Conservation (phyloP, 306 rosid genomes). For the Casuarina glauca region DNA sequence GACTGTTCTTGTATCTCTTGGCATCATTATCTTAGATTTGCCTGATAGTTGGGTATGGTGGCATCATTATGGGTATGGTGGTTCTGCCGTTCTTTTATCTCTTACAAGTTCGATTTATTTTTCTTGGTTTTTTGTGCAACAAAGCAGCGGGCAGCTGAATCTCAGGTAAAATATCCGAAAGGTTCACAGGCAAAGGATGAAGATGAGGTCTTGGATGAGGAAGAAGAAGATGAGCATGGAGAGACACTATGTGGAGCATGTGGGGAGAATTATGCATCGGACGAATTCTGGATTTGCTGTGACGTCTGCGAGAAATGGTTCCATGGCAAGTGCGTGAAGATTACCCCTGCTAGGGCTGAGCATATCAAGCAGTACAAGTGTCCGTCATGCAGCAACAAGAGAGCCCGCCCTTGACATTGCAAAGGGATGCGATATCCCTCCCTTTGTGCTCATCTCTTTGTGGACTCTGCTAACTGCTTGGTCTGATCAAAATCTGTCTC, state of each 20-base stretch:
- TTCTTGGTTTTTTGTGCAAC: conserved; percentile 20
- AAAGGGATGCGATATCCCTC: neutral
- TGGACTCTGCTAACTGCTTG: conserved; percentile 30
- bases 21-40: neutral
- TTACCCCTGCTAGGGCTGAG: conserved; percentile 91
- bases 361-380: conserved; percentile 95
- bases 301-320: conserved; percentile 94
- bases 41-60: neutral
- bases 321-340: conserved; percentile 93
- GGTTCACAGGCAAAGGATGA: conserved; percentile 50
- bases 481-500: conserved; percentile 25
- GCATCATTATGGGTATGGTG: neutral
- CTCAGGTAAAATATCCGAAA: conserved; percentile 50
- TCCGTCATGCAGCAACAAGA: conserved; percentile 93
- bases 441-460: conserved; percentile 19
- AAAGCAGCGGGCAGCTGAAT: conserved; percentile 58
- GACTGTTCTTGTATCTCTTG: neutral
- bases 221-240: conserved; percentile 85
- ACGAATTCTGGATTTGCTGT: conserved; percentile 95
- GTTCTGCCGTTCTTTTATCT: conserved; percentile 4
- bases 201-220: conserved; percentile 67
- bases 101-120: conserved; percentile 7
- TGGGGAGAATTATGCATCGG: conserved; percentile 76
- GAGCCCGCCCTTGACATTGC: conserved; percentile 59
- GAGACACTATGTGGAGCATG: conserved; percentile 92